These are phyloP conservation scores for Nothophytophthora sp. DNA, from an alignment of 352 stramenopile genomes.

Conservation along the genomic window DNA sequence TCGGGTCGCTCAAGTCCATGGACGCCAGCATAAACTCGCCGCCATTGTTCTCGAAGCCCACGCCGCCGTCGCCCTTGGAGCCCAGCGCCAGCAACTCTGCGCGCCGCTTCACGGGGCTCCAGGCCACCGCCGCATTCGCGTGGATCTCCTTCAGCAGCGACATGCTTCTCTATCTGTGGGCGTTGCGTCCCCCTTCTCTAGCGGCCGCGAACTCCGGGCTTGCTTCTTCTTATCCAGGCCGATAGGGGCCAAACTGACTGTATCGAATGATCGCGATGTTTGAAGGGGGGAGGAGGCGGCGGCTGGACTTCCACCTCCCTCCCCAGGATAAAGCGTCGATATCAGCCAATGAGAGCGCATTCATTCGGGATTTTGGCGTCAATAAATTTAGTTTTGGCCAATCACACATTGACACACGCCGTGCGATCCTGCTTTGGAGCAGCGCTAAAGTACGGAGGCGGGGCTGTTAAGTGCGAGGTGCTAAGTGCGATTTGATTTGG, in stretches of 20 bases:
- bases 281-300: slow-evolving; percentile 4
- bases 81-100: slow-evolving; percentile 85
- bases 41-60: slow-evolving; percentile 97
- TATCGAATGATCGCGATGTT: slow-evolving; percentile 22
- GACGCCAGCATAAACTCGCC: slow-evolving; percentile 97
- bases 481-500: no score
- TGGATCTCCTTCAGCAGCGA: slow-evolving; percentile 92
- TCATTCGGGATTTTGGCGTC: not conserved
- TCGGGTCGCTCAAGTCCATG: slow-evolving; percentile 87
- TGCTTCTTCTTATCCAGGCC: slow-evolving; percentile 3
- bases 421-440: slow-evolving; percentile 10
- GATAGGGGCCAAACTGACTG: slow-evolving; percentile 20
- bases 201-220: slow-evolving; percentile 5
- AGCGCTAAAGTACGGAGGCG: not conserved
- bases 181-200: not conserved
- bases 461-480: no score
- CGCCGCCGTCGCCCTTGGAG: slow-evolving; percentile 94
- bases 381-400: slow-evolving; percentile 18
- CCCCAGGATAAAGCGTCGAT: not conserved
- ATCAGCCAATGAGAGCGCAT: slow-evolving; percentile 6
- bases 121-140: slow-evolving; percentile 86
- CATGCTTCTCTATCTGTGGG: slow-evolving; percentile 42
- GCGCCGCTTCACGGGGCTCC: slow-evolving; percentile 80
- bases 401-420: slow-evolving; percentile 36
- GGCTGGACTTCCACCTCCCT: slow-evolving; percentile 5